Evolutionary conservation across 164 flowering plant genomes (phyloP).

Genomic region (Annona cherimola): DNA sequence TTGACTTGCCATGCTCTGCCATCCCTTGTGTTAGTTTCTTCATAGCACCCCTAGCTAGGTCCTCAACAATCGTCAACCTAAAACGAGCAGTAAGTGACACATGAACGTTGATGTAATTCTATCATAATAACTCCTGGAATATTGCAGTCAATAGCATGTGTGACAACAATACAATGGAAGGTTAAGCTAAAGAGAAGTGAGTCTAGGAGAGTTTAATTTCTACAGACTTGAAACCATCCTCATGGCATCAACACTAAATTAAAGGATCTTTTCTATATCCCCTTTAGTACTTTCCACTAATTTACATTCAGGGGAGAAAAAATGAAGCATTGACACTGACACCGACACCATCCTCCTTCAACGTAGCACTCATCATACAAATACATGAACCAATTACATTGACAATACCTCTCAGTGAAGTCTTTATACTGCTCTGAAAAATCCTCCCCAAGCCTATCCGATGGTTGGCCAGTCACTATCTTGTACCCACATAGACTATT

Average conservation of each 20-base stretch:
- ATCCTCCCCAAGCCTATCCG: constrained; percentile 98
- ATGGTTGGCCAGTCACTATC: constrained; percentile 98
- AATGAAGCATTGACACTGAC: not conserved
- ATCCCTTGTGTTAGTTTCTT: constrained; percentile 87
- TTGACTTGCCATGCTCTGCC: constrained; percentile 76
- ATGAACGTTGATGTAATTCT: constrained; percentile 4
- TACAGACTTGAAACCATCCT: not conserved
- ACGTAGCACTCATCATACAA: too few relatives aligned
- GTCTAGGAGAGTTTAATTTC: too few relatives aligned
- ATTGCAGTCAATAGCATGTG: not conserved
- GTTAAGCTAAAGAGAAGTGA: not conserved
- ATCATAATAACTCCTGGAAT: not conserved
- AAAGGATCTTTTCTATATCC: not conserved
- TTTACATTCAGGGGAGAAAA: not conserved
- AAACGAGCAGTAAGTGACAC: too few relatives aligned
- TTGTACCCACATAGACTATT: constrained; percentile 95
- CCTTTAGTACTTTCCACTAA: not conserved
- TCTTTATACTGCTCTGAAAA: constrained; percentile 80
- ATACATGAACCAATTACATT: not conserved
- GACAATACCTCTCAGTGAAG: constrained; percentile 73
- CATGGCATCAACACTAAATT: not conserved
- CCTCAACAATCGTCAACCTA: constrained; percentile 82
- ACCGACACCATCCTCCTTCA: not conserved
- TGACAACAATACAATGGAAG: not conserved
- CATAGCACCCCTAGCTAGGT: constrained; percentile 66